Evolutionary conservation across 768 basidiomycete species (phyloP), one percentile per base, ranked within the genome.

Genomic region (Cyclocybe cylindracea): DNA sequence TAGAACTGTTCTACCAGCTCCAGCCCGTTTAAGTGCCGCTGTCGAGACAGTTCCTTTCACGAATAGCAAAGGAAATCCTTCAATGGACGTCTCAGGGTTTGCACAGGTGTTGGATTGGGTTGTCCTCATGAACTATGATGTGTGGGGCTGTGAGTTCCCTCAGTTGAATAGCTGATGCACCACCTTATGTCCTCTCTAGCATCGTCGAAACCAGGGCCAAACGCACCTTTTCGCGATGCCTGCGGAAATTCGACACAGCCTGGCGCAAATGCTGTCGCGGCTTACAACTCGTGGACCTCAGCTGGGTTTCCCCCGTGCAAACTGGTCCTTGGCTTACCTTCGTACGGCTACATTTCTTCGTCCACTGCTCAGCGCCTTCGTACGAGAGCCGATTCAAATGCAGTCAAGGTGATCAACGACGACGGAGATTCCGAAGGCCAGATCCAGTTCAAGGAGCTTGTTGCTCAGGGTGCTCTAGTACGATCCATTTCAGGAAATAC

Each of bases 101-200:
- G 87, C 87, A 2, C 35, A 69, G 2, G 74, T 87, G 8, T 70
- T 98, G 43, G 86, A 97, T 63, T 94, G 90, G 89, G 73, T 91
- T 46, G 70, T 90, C 46, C 64, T 98, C 58, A 98, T 98, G 95
- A 94, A 95, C 68, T 98, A 98, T 64, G 95, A 98, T 64, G 77
- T 83, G 31, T 94, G 85, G 84, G 83, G 80, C 53, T 83, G 93
- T 93, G 64, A 66, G 86, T 77, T 31, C 35, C 35, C 38, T 16
- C 39, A 31, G 24, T 29, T 51, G 24, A 57, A 42, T 14, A 45
- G 19, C 16, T 16, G 16, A 16, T 16, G 16, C 16, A 16, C 16
- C 16, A 16, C 16, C 16, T 16, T 16, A 16, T 16, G 16, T 10
- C 47, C 19, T 43, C 14, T 31, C n/a, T 62, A 91, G 91, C 84